Evolutionary conservation across 192 early-diverging fungal genomes (phyloP).

Genomic region (Linnemannia elongata): DNA sequence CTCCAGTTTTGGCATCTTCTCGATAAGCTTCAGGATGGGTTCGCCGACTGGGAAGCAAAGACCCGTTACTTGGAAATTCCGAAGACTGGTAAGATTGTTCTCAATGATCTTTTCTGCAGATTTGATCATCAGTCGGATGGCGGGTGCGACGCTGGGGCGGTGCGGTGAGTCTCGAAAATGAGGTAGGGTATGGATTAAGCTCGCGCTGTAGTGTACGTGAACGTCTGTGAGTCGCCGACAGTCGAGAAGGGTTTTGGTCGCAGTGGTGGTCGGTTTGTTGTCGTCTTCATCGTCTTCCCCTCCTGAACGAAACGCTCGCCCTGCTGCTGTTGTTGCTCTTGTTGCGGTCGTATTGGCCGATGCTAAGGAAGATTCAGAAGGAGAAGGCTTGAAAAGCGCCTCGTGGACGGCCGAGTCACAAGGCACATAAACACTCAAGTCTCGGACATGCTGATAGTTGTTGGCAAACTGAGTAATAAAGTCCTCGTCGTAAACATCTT

Average conservation of each 20-base stretch:
- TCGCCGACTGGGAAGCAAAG: not conserved
- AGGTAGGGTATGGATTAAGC: not conserved
- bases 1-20: not conserved
- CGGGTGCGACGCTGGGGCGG: not conserved
- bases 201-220: not conserved
- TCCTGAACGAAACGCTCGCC: not conserved
- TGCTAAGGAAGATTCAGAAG: not conserved
- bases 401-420: not conserved
- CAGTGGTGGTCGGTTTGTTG: not conserved
- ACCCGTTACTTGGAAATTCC: not conserved
- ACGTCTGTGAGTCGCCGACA: not conserved
- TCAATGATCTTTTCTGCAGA: constrained; percentile 8
- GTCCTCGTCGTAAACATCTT: not conserved
- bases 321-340: not conserved
- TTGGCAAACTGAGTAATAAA: constrained; percentile 13
- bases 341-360: not conserved
- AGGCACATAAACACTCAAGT: not conserved
- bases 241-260: constrained; percentile 8
- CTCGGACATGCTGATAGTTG: constrained; percentile 13
- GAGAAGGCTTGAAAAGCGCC: not conserved
- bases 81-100: not conserved
- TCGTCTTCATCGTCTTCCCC: not conserved
- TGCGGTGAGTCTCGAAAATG: not conserved
- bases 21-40: not conserved
- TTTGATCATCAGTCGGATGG: not conserved